Percentiles rank a stretch among this genome's conserved stretches.
phyloP scores from a whole-genome alignment of 139 green algal species.

The Coelastrella sp. region DNA sequence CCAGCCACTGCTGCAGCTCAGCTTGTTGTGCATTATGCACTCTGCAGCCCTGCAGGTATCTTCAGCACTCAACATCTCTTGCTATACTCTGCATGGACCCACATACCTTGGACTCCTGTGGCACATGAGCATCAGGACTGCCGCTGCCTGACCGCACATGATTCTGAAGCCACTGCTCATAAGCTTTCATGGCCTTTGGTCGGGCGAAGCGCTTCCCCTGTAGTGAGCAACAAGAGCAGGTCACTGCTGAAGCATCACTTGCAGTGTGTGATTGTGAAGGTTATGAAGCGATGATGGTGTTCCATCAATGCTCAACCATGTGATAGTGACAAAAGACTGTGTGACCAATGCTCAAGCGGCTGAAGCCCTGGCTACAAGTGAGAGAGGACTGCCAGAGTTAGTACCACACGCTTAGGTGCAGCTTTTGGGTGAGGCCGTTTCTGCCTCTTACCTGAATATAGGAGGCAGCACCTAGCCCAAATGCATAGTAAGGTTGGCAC shows the following conservation, averaged over 20 bases:
- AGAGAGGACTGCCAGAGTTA: not conserved
- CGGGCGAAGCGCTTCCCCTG: constrained; percentile 74
- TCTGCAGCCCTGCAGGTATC: too few relatives aligned
- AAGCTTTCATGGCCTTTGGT: constrained; percentile 79
- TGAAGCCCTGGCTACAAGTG: not conserved
- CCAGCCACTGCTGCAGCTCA: too few relatives aligned
- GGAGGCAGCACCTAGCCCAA: constrained; percentile 91
- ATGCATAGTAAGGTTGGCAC: constrained; percentile 81
- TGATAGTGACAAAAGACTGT: too few relatives aligned
- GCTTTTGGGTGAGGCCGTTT: not conserved
- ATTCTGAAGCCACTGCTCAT: constrained; percentile 76
- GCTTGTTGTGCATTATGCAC: too few relatives aligned
- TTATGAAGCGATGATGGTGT: too few relatives aligned
- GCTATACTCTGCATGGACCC: not conserved
- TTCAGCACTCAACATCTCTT: too few relatives aligned
- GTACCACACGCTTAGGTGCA: not conserved
- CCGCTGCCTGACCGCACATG: not conserved
- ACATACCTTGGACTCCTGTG: constrained; percentile 4
- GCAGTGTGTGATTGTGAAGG: too few relatives aligned
- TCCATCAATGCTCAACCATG: too few relatives aligned
- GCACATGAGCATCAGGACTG: constrained; percentile 23
- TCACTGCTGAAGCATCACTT: too few relatives aligned
- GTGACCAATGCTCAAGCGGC: too few relatives aligned
- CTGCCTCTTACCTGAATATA: constrained; percentile 59
- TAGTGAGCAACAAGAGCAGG: not conserved